A percentile compares a stretch with the other conserved stretches of the same genome.
These are phyloP conservation scores for Arthroderma sp. DNA, from an alignment of 2,329 filamentous ascomycete genomes.

Conservation along the genomic window DNA sequence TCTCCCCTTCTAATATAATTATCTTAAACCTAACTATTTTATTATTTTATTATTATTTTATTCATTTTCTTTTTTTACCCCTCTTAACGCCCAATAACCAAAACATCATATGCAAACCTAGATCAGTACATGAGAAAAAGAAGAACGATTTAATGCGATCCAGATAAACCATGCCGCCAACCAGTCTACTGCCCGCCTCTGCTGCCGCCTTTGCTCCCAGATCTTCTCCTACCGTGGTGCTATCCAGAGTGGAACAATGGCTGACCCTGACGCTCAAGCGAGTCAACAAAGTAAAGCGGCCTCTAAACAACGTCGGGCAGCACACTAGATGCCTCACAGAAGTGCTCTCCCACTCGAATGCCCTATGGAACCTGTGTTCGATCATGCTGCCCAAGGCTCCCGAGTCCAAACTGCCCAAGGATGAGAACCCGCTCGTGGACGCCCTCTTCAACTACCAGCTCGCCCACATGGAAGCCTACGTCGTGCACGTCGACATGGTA, in stretches of 20 bases:
- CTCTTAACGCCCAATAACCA: neutral
- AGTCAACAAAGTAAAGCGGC: conserved; percentile 91
- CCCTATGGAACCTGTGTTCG: conserved; percentile 89
- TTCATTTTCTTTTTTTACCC: conserved; percentile 8
- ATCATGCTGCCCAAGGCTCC: conserved; percentile 86
- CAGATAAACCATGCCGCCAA: conserved; percentile 50
- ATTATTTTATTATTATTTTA: conserved; percentile 3
- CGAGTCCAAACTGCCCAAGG: conserved; percentile 69
- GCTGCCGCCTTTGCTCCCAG: conserved; percentile 92
- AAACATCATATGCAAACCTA: conserved; percentile 4
- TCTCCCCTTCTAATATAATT: conserved; percentile 6
- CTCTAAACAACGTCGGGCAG: conserved; percentile 90
- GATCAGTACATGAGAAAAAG: neutral
- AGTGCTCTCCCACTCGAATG: conserved; percentile 75
- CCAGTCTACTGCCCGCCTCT: conserved; percentile 85
- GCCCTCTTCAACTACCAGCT: conserved; percentile 87
- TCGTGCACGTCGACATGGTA: conserved; percentile 98
- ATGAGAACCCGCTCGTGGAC: conserved; percentile 71
- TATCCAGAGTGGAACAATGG: conserved; percentile 92
- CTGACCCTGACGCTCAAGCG: conserved; percentile 92
- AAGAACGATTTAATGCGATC: conserved; percentile 4
- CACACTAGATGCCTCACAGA: conserved; percentile 93
- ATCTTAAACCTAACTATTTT: neutral
- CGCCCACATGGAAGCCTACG: conserved; percentile 89
- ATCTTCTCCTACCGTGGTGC: conserved; percentile 85